Evolutionary conservation across 73 alveolate species (phyloP), one percentile per base, ranked within the genome.

Genomic region (Effrenium voratum): DNA sequence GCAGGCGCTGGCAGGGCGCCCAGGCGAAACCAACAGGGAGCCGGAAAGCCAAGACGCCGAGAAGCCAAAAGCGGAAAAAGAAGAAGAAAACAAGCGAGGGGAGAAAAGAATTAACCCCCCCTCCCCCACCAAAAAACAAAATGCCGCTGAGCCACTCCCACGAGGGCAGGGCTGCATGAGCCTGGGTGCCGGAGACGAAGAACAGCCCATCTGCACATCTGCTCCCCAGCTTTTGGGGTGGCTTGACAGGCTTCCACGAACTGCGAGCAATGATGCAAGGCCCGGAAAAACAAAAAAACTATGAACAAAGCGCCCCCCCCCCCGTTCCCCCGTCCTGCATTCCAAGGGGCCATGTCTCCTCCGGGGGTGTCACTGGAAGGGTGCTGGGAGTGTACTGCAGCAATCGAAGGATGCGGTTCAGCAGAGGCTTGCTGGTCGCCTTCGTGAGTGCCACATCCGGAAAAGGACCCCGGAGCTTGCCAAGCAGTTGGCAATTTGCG

Each of bases 81-180:
- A 55, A 22, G 68, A 55, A 55, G 30, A 10, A 72, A 28, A 72
- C 19, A 43, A 5, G 5, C 19, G 44, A 22, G 6, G 28, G 16
- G 38, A 36, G 6, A 6, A 36, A 70, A 36, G 82, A 28, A 19
- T 6, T 70, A 41, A 36, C 82, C 19, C 19, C 47, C 82, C 45
- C 26, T 10, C 24, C 82, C 80, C n/a, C 72, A 3, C 30, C 4
- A 57, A 57, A 57, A 57, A 24, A 12, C 10, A 1, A 32, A 57
- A 16, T 38, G 47, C 84, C 16, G 57, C 47, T 38, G 15, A 63
- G 87, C 28, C 32, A 75, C 97, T 57, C 43, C 97, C 97, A 5
- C 97, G 49, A 8, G 87, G 87, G 44, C 97, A 90, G 10, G 97
- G 97, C 87, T 90, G 97, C 59, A 90, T 87, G 55, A 90, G 63